Evolutionary conservation across 345 rosid genomes (phyloP).

Genomic region (Ceriops tagal): DNA sequence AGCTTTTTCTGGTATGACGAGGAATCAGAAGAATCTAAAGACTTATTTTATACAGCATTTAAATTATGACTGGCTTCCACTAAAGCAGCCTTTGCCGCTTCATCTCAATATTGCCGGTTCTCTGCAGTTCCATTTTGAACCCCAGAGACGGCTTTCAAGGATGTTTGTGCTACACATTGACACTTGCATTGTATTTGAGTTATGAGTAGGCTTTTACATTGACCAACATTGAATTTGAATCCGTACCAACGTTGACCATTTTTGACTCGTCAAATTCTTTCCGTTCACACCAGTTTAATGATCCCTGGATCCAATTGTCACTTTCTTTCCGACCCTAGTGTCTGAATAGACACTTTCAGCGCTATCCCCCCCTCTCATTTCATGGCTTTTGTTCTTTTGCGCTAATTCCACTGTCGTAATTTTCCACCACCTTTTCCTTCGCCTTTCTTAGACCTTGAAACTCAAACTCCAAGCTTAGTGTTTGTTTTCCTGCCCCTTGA

Average conservation of each 20-base stretch:
- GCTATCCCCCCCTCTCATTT: neutral
- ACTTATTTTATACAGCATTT: no score
- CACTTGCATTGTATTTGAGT: no score
- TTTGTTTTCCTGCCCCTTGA: slow-evolving; percentile 2
- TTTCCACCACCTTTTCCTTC: slow-evolving; percentile 7
- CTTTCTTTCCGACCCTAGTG: neutral
- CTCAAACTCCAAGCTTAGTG: neutral
- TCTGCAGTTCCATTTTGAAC: neutral
- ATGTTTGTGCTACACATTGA: no score
- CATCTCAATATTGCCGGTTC: no score
- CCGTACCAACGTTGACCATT: no score
- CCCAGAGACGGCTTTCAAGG: neutral
- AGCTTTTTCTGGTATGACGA: neutral
- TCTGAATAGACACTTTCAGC: neutral
- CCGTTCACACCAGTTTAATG: neutral
- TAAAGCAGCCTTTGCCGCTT: no score
- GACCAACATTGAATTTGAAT: neutral
- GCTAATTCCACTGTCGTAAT: neutral
- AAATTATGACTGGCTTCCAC: no score
- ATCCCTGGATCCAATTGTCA: neutral
- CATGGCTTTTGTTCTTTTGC: neutral
- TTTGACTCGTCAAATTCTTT: neutral
- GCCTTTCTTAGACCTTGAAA: slow-evolving; percentile 15
- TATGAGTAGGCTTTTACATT: neutral
- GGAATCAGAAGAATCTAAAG: neutral